phyloP scores from a whole-genome alignment of 306 rosid genomes.

The Pyrus bretschneideri region DNA sequence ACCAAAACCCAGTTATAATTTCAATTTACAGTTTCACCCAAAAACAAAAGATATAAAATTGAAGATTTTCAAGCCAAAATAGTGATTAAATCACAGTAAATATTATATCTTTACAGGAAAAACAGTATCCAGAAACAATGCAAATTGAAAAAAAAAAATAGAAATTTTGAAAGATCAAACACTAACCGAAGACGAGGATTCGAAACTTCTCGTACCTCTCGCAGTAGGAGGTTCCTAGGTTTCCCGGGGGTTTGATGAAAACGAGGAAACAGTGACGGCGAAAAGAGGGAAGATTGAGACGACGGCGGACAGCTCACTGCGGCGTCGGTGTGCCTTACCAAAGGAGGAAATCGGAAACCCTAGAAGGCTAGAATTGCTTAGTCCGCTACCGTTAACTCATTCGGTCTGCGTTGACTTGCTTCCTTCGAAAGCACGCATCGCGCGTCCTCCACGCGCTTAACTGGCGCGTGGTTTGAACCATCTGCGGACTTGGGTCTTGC shows the following conservation, averaged over 20 bases:
- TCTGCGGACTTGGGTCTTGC: too few species aligned
- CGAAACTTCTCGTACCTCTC: not conserved
- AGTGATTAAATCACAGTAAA: not conserved
- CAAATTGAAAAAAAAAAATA: not conserved
- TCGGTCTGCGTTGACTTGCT: not conserved
- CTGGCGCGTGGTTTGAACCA: not conserved
- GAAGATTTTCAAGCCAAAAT: not conserved
- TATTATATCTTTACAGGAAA: not conserved
- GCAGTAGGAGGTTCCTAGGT: not conserved
- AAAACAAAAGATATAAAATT: not conserved
- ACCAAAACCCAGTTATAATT: not conserved
- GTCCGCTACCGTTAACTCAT: not conserved
- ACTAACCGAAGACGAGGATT: not conserved
- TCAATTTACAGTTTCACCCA: not conserved
- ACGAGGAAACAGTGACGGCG: not conserved
- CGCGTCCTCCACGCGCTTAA: not conserved
- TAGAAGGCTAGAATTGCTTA: not conserved
- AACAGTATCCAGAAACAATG: not conserved
- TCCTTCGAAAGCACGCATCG: not conserved
- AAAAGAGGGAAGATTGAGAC: not conserved
- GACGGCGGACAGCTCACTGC: not conserved
- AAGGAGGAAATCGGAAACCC: not conserved
- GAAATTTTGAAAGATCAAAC: not conserved
- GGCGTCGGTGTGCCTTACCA: not conserved
- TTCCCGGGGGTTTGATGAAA: not conserved